These are phyloP conservation scores for Fusarium irregulare DNA, from an alignment of 2,329 filamentous ascomycete genomes.

Conservation along the genomic window DNA sequence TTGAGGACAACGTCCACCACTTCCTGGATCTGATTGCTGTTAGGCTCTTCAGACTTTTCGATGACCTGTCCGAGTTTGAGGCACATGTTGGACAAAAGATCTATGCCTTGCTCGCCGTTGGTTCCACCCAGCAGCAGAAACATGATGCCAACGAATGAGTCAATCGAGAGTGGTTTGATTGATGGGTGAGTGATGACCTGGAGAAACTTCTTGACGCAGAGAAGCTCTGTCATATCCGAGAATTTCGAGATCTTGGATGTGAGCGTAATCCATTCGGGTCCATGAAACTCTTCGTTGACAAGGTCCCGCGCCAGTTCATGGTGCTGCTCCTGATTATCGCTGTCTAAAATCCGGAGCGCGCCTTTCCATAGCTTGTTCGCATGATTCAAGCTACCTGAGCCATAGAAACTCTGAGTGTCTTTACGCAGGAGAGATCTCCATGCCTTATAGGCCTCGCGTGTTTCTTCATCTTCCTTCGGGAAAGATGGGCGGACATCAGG, in stretches of 20 bases:
- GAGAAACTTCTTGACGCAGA: neutral
- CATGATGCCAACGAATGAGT: constrained; percentile 49
- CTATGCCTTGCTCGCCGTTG: constrained; percentile 46
- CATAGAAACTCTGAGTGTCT: neutral
- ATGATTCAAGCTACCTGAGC: neutral
- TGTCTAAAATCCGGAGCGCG: neutral
- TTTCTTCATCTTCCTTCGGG: too few relatives aligned
- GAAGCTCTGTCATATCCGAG: neutral
- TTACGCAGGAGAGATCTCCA: neutral
- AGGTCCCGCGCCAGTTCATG: constrained; percentile 7
- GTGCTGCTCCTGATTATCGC: neutral
- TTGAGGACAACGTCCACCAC: neutral
- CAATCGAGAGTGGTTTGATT: constrained; percentile 45
- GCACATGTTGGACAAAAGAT: constrained; percentile 30
- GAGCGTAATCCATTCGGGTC: neutral
- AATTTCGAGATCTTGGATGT: neutral
- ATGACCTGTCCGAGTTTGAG: too few relatives aligned
- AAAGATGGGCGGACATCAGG: too few relatives aligned
- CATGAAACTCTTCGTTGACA: constrained; percentile 2
- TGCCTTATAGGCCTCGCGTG: too few relatives aligned
- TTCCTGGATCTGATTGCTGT: neutral
- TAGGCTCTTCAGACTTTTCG: too few relatives aligned
- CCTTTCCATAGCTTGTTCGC: constrained; percentile 3
- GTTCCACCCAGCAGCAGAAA: constrained; percentile 49
- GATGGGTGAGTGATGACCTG: neutral